Evolutionary conservation across 1,284 basidiomycete species (phyloP), one percentile per base, ranked within the genome.

Genomic region (Ceratobasidium sp.): DNA sequence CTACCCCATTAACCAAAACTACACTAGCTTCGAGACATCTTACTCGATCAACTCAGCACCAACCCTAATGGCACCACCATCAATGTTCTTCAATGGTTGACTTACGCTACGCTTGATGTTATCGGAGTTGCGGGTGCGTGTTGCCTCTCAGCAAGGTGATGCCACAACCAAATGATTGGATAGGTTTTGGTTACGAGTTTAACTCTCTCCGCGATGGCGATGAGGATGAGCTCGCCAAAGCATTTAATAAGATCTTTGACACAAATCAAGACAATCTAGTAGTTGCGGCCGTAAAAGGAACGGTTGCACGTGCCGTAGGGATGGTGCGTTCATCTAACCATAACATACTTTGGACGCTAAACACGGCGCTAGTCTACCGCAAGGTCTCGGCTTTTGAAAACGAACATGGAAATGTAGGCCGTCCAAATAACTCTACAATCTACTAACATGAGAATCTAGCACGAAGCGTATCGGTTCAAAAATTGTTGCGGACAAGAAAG

Each of bases 151-250:
- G 28, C 39, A 13, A 20, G 9, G 60, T 18, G 83, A 5, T 86
- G 4, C 4, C 33, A 33, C 33, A 33, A 33, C 12, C 0, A 33
- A 0, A 79, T 33, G 13, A 18, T 23, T 2, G 26, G 20, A 28
- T 80, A 79, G 82, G 83, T 0, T 88, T 88, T 81, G 84, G 83
- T 80, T 87, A 87, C 77, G 83, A 86, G 64, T 86, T 87, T 80
- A 80, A 83, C 39, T 81, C 83, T 13, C 80, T 85, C 13, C 58
- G 46, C 28, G 77, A 79, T 9, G 75, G 79, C 5, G 78, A 80
- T 12, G 69, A 80, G 15, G 81, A 83, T 60, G 83, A 83, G 49
- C 81, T 86, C 20, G 82, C 82, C 6, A 39, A 71, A 20, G 82
- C 83, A 3, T 83, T 85, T 77, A 81, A 81, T 69, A 66, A 77